Conservation (phyloP, 1,284 basidiomycete genomes). For the Tylopilus orsonianus region DNA sequence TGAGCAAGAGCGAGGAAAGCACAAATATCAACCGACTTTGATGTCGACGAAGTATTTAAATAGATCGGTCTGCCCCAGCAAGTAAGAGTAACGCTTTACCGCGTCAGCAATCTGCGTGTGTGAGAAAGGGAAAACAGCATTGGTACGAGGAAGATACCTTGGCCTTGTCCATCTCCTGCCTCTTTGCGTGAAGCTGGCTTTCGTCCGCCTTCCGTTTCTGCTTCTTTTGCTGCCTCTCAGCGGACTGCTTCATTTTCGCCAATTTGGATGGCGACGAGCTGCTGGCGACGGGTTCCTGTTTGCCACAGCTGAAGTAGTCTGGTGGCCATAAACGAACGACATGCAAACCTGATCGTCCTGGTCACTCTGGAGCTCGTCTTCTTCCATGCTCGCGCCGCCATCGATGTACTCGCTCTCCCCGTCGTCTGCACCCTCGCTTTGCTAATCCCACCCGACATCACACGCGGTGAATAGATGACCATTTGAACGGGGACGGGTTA, state of each 20-base stretch:
- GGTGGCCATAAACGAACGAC: slow-evolving; percentile 8
- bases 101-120: slow-evolving; percentile 78
- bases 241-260: slow-evolving; percentile 39
- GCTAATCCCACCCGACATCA: slow-evolving; percentile 38
- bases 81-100: slow-evolving; percentile 92
- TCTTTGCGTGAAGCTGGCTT: slow-evolving; percentile 61
- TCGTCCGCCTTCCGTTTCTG: slow-evolving; percentile 71
- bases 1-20: slow-evolving; percentile 2
- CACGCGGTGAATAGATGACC: slow-evolving; percentile 13
- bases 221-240: slow-evolving; percentile 51
- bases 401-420: slow-evolving; percentile 68
- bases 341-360: slow-evolving; percentile 44
- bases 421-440: slow-evolving; percentile 63
- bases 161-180: slow-evolving; percentile 80
- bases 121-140: slow-evolving; percentile 1
- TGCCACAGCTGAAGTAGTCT: slow-evolving; percentile 4
- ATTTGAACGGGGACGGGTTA: slow-evolving; percentile 3
- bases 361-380: slow-evolving; percentile 67
- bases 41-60: slow-evolving; percentile 97
- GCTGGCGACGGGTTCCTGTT: slow-evolving; percentile 28
- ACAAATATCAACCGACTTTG: slow-evolving; percentile 56
- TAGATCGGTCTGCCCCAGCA: slow-evolving; percentile 92
- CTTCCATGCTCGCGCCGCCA: slow-evolving; percentile 47
- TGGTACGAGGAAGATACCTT: slow-evolving; percentile 48
- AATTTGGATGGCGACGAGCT: slow-evolving; percentile 41